phyloP scores from a whole-genome alignment of 805 yeast species.

The Metschnikowia lochheadii region DNA sequence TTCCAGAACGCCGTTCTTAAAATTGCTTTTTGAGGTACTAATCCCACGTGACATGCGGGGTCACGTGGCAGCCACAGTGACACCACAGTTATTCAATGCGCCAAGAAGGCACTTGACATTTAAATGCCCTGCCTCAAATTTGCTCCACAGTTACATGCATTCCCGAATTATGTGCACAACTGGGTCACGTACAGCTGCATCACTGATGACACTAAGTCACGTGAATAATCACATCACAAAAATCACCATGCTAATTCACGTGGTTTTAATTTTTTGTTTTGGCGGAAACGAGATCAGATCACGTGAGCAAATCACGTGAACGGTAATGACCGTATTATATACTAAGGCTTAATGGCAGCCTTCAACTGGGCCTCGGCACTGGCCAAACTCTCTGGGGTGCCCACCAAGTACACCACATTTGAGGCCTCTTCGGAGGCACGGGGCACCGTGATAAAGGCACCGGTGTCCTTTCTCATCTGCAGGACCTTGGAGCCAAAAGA shows the following conservation, averaged over 20 bases:
- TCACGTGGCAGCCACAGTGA: not conserved
- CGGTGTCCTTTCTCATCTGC: constrained; percentile 54
- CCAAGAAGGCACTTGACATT: too few relatives aligned
- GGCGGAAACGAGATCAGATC: not conserved
- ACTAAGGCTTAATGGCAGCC: not conserved
- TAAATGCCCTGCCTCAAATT: too few relatives aligned
- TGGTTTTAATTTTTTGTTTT: too few relatives aligned
- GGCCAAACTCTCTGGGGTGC: constrained; percentile 50
- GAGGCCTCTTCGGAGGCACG: constrained; percentile 48
- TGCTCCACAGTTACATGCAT: too few relatives aligned
- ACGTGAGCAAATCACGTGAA: not conserved
- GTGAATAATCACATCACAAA: too few relatives aligned
- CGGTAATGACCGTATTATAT: not conserved
- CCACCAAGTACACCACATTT: constrained; percentile 57
- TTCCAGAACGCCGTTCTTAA: not conserved
- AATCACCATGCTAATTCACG: too few relatives aligned
- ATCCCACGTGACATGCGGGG: not conserved
- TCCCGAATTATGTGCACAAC: too few relatives aligned
- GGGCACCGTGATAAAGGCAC: constrained; percentile 61
- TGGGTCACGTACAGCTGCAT: too few relatives aligned
- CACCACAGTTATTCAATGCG: too few relatives aligned
- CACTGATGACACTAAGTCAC: too few relatives aligned
- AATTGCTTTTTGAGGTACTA: constrained; percentile 1
- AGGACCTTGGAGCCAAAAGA: constrained; percentile 68
- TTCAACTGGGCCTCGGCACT: constrained; percentile 20